Percentiles rank a stretch among this genome's conserved stretches.
Evolutionary conservation across 1,284 basidiomycete genomes (phyloP).

Genomic region (Ustilago shanxiensis): DNA sequence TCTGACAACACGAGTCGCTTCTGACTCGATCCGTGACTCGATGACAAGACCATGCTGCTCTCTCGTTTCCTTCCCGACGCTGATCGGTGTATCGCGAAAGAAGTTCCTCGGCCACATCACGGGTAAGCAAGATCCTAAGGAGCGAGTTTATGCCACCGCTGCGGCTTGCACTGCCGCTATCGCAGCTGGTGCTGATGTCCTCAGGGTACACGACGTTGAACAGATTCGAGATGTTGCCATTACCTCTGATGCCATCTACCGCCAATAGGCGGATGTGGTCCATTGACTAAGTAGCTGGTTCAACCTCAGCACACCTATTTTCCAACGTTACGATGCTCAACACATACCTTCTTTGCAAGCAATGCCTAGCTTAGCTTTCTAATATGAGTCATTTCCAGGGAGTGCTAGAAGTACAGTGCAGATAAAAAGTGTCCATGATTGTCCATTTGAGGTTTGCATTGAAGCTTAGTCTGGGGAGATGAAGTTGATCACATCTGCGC

Average conservation of each 20-base stretch:
- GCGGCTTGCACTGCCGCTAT: constrained; percentile 83
- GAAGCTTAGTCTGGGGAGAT: not conserved
- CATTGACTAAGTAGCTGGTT: not conserved
- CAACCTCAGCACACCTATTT: not conserved
- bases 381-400: not conserved
- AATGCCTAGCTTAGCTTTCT: not conserved
- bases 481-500: constrained; percentile 9
- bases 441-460: not conserved
- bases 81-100: constrained; percentile 65
- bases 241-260: constrained; percentile 73
- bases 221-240: constrained; percentile 78
- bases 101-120: constrained; percentile 64
- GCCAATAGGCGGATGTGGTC: constrained; percentile 10
- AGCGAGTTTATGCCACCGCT: constrained; percentile 84
- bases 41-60: constrained; percentile 49
- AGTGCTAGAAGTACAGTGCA: constrained; percentile 2
- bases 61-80: constrained; percentile 57
- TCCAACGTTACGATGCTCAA: not conserved
- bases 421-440: constrained; percentile 18
- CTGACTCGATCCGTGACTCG: constrained; percentile 26
- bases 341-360: not conserved
- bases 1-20: not conserved
- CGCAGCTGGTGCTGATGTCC: constrained; percentile 78
- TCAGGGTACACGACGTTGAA: constrained; percentile 86
- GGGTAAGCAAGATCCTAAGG: constrained; percentile 74